phyloP scores from a whole-genome alignment of 2,329 filamentous ascomycete genomes.

The Furcasterigmium sp. region DNA sequence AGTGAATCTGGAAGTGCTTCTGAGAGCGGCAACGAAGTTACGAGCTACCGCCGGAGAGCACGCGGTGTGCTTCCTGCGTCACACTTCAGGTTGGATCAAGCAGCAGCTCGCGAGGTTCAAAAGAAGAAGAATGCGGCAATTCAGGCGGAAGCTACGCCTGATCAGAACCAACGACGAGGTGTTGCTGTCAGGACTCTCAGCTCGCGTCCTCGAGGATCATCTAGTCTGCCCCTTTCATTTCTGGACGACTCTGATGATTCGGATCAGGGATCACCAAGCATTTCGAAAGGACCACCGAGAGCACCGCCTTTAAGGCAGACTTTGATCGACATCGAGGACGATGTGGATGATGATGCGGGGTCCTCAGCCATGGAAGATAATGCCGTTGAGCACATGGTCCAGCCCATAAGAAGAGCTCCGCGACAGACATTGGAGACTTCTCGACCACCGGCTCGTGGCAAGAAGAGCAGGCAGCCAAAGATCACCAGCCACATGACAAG shows the following conservation, averaged over 20 bases:
- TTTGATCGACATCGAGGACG: background rate
- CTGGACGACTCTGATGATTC: conserved; percentile 42
- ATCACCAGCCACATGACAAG: conserved; percentile 23
- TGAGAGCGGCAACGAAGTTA: conserved; percentile 35
- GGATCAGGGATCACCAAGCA: conserved; percentile 21
- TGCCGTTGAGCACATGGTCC: conserved; percentile 44
- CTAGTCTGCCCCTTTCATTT: conserved; percentile 11
- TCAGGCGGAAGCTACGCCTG: conserved; percentile 25
- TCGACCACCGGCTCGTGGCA: conserved; percentile 8
- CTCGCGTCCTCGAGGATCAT: background rate
- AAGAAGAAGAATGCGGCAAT: conserved; percentile 21
- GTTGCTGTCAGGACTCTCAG: conserved; percentile 37
- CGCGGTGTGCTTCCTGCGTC: conserved; percentile 62
- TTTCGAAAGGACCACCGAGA: conserved; percentile 4
- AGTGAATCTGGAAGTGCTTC: conserved; percentile 20
- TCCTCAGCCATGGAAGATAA: conserved; percentile 44
- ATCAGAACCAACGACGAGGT: conserved; percentile 37
- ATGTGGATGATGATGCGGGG: conserved; percentile 27
- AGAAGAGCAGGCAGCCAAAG: conserved; percentile 20
- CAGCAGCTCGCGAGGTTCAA: conserved; percentile 18
- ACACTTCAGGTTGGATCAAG: conserved; percentile 56
- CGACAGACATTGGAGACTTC: conserved; percentile 20
- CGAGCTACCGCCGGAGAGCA: conserved; percentile 39
- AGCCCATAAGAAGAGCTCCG: conserved; percentile 30
- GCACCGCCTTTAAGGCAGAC: conserved; percentile 17